These are phyloP conservation scores for Phytophthora boehmeriae DNA, from an alignment of 352 stramenopile genomes.

Conservation along the genomic window DNA sequence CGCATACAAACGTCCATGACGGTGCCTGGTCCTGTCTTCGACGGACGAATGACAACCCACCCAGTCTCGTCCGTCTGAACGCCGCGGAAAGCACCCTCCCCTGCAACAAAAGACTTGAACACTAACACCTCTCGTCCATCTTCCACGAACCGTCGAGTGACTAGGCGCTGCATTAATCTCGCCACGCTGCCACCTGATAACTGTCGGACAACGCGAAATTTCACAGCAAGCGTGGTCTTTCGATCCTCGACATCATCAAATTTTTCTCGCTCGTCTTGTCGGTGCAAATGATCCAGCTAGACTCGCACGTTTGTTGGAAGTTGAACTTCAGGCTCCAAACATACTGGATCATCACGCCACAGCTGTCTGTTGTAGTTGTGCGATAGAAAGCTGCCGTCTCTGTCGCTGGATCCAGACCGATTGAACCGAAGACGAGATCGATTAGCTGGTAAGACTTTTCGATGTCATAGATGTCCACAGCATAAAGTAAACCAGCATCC, in stretches of 20 bases:
- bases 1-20: slow-evolving; percentile 6
- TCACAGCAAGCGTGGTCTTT: neutral
- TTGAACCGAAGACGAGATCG: slow-evolving; percentile 1
- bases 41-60: slow-evolving; percentile 2
- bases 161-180: slow-evolving; percentile 7
- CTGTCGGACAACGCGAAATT: slow-evolving; percentile 5
- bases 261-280: slow-evolving; percentile 3
- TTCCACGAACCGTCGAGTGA: slow-evolving; percentile 12
- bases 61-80: slow-evolving; percentile 10
- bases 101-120: slow-evolving; percentile 14
- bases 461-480: slow-evolving; percentile 5
- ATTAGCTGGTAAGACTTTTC: neutral
- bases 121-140: neutral
- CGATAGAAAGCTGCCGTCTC: neutral
- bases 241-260: neutral
- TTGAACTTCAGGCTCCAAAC: slow-evolving; percentile 4
- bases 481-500: neutral
- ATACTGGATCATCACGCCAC: neutral
- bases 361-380: neutral
- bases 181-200: neutral
- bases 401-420: neutral
- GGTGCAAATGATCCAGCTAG: slow-evolving; percentile 5
- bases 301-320: neutral
- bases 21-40: neutral
- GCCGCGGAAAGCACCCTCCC: slow-evolving; percentile 8